Percentiles rank a stretch among this genome's conserved stretches.
phyloP scores from a whole-genome alignment of 116 monocot species.

The Dioscorea cayenensis region DNA sequence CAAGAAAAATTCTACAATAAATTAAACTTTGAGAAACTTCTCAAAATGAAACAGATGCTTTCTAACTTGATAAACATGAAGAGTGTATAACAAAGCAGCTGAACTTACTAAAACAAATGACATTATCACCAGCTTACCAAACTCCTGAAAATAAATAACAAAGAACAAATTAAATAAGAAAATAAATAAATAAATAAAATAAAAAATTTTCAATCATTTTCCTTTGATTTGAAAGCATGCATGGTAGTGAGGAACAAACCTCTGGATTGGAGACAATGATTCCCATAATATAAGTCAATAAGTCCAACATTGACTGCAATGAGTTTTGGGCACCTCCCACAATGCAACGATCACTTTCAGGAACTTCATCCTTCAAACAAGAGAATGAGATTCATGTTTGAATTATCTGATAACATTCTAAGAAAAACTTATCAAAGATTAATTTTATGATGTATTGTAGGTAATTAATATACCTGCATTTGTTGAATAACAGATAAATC shows the following conservation, averaged over 20 bases:
- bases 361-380: constrained; percentile 53
- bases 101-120: constrained; percentile 66
- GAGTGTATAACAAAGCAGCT: constrained; percentile 62
- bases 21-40: constrained; percentile 15
- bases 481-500: constrained; percentile 89
- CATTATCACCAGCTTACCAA: constrained; percentile 58
- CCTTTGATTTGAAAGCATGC: not conserved
- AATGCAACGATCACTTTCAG: constrained; percentile 74
- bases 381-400: too few relatives aligned
- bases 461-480: constrained; percentile 57
- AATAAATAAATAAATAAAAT: not conserved
- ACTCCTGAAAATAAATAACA: constrained; percentile 47
- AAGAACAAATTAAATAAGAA: not conserved
- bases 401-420: too few relatives aligned
- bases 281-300: constrained; percentile 84
- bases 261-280: constrained; percentile 67
- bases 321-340: constrained; percentile 97
- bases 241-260: constrained; percentile 21
- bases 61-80: constrained; percentile 56
- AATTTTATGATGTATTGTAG: too few relatives aligned
- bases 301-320: constrained; percentile 77
- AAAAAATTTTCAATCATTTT: not conserved
- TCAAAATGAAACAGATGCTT: constrained; percentile 88
- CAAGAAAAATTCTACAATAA: too few relatives aligned
- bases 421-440: not conserved